Evolutionary conservation across 208 protist genomes (phyloP), one percentile per base, ranked within the genome.

Genomic region (Trypanosoma rangeli): DNA sequence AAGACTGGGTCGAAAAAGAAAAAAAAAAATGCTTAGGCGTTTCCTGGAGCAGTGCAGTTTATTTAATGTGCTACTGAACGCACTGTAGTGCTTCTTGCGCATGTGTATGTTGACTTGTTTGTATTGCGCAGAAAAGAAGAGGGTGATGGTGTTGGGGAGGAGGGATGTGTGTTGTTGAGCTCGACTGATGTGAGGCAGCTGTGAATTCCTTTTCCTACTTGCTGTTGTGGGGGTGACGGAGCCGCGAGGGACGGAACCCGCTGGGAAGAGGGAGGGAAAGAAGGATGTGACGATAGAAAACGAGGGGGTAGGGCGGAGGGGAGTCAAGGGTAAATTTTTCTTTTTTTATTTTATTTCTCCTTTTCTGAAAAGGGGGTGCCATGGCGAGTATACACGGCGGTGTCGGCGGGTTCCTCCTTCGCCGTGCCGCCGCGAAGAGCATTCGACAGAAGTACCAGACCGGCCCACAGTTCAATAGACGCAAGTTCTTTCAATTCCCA

Each of bases 401-500:
- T n/a, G 75, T 94, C 46, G 89, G 89, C 13, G 84, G 73, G 63
- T 94, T 94, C 60, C 74, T 94, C 15, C 74, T 92, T 29, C 86
- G 86, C 63, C 82, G 85, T 10, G 59, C 84, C 0, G 84, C 89
- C 0, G 71, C 75, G 9, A 92, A 89, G 68, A 91, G 82, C 57
- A 68, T 91, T 35, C 79, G 86, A 13, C 89, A 94, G 64, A 80
- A 76, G 44, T 79, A 94, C 78, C 72, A 81, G 33, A 94, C 89
- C 9, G 89, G 89, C 0, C 89, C 89, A 39, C 86, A 93, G 69
- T 91, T 81, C 68, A 70, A 90, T 72, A 92, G 90, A 52, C 79
- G 89, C 24, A 94, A 94, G 53, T 78, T 73, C 28, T 94, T 94
- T 39, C 64, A 76, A 26, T 86, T 92, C 54, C 82, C 78, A 1